Percentiles rank a stretch among this genome's conserved stretches.
Evolutionary conservation across 2,329 filamentous ascomycete genomes (phyloP).

Genomic region (Ophiostoma himal-ulmi): DNA sequence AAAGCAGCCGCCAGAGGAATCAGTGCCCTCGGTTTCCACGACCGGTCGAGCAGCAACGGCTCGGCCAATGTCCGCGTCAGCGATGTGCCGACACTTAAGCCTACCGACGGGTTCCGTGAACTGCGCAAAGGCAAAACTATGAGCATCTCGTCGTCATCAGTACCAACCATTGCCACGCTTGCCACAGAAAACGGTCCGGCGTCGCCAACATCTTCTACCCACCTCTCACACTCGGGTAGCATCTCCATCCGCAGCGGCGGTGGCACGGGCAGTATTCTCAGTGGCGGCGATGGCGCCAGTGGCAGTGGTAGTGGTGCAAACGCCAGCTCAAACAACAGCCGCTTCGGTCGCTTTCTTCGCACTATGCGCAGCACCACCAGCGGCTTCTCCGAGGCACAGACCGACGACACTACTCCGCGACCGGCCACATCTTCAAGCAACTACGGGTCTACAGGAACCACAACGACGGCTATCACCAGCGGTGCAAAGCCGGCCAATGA

Average conservation of each 20-base stretch:
- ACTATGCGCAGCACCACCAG: slow-evolving; percentile 10
- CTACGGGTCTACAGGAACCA: background rate
- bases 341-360: background rate
- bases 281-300: background rate
- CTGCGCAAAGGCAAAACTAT: background rate
- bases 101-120: background rate
- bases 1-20: slow-evolving; percentile 25
- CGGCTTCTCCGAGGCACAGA: background rate
- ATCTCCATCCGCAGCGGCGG: background rate
- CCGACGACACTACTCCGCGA: background rate
- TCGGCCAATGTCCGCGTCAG: slow-evolving; percentile 8
- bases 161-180: background rate
- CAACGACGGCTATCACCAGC: background rate
- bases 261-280: background rate
- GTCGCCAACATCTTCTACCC: background rate
- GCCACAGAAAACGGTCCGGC: background rate
- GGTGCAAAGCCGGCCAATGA: background rate
- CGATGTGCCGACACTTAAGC: background rate
- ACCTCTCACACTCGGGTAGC: background rate
- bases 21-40: slow-evolving; percentile 12
- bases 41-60: background rate
- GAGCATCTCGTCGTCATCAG: background rate
- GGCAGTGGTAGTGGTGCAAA: background rate
- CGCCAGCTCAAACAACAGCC: background rate
- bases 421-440: background rate